Evolutionary conservation across 1,139 yeast genomes (phyloP), one percentile per base, ranked within the genome.

Genomic region (Magnusiomyces ingens): DNA sequence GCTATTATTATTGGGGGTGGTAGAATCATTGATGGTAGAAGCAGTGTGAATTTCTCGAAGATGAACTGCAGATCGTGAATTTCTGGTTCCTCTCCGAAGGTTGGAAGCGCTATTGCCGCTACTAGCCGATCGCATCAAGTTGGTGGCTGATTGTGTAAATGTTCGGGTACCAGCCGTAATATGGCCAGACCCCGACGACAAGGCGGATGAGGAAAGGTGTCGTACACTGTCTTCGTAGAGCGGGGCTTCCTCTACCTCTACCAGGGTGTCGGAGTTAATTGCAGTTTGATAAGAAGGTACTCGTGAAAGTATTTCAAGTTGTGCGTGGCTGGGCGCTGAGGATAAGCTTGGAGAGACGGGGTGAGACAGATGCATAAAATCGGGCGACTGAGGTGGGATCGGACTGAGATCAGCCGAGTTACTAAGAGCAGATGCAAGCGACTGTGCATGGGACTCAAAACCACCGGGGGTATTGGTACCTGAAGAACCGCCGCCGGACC

Each of bases 251-350:
- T 68, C 65, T 0, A 50, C 60, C 12, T 53, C 64, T 15, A 59
- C 52, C 17, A 59, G 64, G 46, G 57, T 59, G 50, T 62, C 67
- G 13, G 56, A 50, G 46, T 59, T 60, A 35, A 71, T 50, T 2
- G 98, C 97, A 47, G 88, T 84, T 10, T 78, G 77, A 67, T 91
- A 91, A 0, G 95, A 81, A 0, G 98, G 98, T 2, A 90, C 95
- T 55, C 80, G 72, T 15, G 84, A 81, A 59, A 90, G 65, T 2
- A 72, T 68, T 5, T 70, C 68, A 76, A 62, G 57, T 78, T 76
- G 32, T 49, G 56, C n/a, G 52, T 47, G 6, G 40, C 44, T 6
- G 53, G 49, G 42, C 50, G 37, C 3, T 52, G 50, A 2, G 43
- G 13, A 26, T 50, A 52, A 8, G 6, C 21, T 44, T 2, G 47